phyloP scores from a whole-genome alignment of 164 flowering plant genomes.

The Warburgia ugandensis region DNA sequence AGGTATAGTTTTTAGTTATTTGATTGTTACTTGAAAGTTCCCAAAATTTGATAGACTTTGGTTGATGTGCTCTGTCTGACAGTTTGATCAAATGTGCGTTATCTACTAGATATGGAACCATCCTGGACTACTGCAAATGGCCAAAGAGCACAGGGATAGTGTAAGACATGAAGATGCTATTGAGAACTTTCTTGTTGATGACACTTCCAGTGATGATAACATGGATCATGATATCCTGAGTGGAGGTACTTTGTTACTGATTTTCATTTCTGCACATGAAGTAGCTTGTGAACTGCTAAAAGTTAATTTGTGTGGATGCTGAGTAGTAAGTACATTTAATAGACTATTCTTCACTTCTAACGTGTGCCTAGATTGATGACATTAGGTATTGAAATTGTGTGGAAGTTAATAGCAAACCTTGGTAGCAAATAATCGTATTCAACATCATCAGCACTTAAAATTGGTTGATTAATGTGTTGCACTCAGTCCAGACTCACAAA shows the following conservation, averaged over 20 bases:
- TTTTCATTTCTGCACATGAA: not conserved
- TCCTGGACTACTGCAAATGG: slow-evolving; percentile 87
- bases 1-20: slow-evolving; percentile 36
- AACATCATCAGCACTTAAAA: no score
- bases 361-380: no score
- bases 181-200: slow-evolving; percentile 71
- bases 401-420: no score
- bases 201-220: slow-evolving; percentile 87
- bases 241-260: slow-evolving; percentile 43
- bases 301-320: not conserved
- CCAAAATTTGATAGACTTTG: not conserved
- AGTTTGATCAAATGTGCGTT: not conserved
- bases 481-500: no score
- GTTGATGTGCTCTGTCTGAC: not conserved
- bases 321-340: not conserved
- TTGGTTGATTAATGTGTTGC: no score
- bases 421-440: no score
- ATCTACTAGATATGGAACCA: slow-evolving; percentile 87
- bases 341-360: no score
- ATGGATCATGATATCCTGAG: slow-evolving; percentile 40
- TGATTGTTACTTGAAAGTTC: not conserved
- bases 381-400: no score
- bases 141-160: slow-evolving; percentile 52
- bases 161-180: slow-evolving; percentile 53
- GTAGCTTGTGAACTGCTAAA: not conserved